Conservation (phyloP, 202 grass and related monocot species). For the Zizania palustris region DNA sequence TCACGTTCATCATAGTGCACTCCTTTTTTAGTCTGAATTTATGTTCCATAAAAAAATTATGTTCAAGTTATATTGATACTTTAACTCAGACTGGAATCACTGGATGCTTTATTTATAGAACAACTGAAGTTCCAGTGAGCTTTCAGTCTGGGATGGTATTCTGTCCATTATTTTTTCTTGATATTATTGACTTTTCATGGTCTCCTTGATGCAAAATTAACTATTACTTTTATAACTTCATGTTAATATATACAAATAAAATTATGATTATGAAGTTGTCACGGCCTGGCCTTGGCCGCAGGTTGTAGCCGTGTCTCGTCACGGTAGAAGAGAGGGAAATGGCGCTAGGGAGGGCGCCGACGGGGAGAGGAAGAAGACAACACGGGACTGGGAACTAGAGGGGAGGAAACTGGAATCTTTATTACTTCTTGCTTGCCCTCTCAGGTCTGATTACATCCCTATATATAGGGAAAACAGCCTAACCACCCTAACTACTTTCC, state of each 20-base stretch:
- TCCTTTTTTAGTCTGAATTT: neutral
- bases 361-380: no score
- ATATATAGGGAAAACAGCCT: no score
- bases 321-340: no score
- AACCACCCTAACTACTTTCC: no score
- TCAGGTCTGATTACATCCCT: no score
- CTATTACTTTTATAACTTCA: neutral
- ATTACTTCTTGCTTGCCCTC: no score
- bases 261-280: neutral
- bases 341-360: no score
- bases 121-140: constrained; percentile 16
- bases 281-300: no score
- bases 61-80: neutral
- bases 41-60: neutral
- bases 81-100: neutral
- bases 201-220: neutral
- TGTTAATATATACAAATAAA: neutral
- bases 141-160: neutral
- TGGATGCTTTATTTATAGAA: neutral
- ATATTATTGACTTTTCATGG: neutral
- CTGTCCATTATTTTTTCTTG: neutral
- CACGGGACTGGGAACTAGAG: no score
- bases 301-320: no score
- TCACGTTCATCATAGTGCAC: constrained; percentile 24
- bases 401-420: no score